Evolutionary conservation across 139 green algal genomes (phyloP).

Genomic region (Diplosphaera chodatii): DNA sequence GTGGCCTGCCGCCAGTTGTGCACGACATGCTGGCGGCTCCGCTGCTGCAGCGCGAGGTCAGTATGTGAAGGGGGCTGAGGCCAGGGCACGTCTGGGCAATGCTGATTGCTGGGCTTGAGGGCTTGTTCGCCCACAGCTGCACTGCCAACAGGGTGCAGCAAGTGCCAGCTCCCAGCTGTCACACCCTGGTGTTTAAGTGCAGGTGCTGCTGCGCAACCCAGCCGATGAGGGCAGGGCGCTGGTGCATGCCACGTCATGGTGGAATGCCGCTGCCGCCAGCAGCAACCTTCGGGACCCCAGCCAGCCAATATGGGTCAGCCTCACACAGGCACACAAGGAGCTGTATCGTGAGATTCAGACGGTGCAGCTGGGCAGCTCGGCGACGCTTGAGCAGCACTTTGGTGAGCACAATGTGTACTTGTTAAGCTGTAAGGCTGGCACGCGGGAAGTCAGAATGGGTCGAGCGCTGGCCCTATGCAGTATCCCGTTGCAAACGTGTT

Average conservation of each 20-base stretch:
- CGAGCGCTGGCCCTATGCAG: no score
- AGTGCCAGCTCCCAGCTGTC: no score
- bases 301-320: conserved; percentile 80
- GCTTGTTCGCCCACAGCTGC: no score
- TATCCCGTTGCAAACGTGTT: no score
- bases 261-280: conserved; percentile 57
- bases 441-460: no score
- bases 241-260: conserved; percentile 92
- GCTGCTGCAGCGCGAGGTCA: conserved; percentile 67
- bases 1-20: conserved; percentile 33
- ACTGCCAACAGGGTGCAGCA: no score
- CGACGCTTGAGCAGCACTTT: conserved; percentile 45
- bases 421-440: no score
- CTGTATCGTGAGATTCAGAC: conserved; percentile 71
- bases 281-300: conserved; percentile 46
- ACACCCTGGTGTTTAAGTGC: no score
- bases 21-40: conserved; percentile 44
- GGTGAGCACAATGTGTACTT: no score
- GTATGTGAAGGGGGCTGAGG: no score
- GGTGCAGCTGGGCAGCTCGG: conserved; percentile 60
- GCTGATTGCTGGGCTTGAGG: no score
- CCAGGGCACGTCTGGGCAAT: no score
- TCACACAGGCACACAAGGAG: conserved; percentile 69
- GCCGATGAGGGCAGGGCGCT: conserved; percentile 39
- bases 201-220: conserved; percentile 42